These are phyloP conservation scores for Umbelopsis isabellina DNA, from an alignment of 192 early-diverging fungal species.

Conservation along the genomic window DNA sequence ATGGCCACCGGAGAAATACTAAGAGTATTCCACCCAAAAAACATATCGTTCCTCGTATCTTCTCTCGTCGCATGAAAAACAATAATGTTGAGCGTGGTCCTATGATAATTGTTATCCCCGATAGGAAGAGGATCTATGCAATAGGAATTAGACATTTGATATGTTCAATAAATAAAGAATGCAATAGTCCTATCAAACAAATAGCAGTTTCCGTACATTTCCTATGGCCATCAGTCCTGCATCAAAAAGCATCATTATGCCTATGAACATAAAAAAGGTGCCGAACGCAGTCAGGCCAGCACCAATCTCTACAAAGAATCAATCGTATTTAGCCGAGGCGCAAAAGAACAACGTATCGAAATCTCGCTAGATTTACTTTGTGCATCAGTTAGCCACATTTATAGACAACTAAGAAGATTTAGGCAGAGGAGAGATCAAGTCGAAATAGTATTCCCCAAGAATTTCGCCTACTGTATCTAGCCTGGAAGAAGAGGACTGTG, in stretches of 20 bases:
- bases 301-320: slow-evolving; percentile 69
- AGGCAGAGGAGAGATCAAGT: neutral
- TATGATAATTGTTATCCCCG: slow-evolving; percentile 86
- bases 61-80: slow-evolving; percentile 83
- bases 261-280: slow-evolving; percentile 85
- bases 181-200: neutral
- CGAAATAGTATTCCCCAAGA: neutral
- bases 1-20: slow-evolving; percentile 88
- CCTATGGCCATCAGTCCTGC: slow-evolving; percentile 92
- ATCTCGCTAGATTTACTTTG: slow-evolving; percentile 1
- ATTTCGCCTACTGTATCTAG: neutral
- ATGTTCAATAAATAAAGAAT: neutral
- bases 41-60: slow-evolving; percentile 84
- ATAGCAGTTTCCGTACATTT: slow-evolving; percentile 64
- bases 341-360: neutral
- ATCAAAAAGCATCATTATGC: slow-evolving; percentile 91
- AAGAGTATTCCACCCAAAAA: slow-evolving; percentile 88
- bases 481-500: neutral
- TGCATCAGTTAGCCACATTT: slow-evolving; percentile 15
- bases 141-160: neutral
- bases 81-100: slow-evolving; percentile 79
- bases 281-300: slow-evolving; percentile 92
- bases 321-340: neutral
- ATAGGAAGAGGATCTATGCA: slow-evolving; percentile 81
- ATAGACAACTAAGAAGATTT: neutral